Evolutionary conservation across 1,139 yeast genomes (phyloP), one percentile per base, ranked within the genome.

Genomic region (Yamadazyma kanchanaburiensis): DNA sequence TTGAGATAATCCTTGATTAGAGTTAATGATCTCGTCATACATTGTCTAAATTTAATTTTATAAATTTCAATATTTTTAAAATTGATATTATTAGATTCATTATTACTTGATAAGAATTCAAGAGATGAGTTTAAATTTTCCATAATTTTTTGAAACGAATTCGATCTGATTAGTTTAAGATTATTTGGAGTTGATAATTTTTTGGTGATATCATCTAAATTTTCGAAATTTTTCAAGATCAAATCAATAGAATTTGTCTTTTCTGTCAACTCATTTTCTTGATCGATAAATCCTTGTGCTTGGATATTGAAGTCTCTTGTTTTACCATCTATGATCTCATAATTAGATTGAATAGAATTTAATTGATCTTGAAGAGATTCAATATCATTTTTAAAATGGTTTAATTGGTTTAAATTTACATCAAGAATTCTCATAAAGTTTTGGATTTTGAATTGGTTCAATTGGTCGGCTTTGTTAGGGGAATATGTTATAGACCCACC

Each of bases 1-100:
- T 70, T 68, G 35, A 85, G 60, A 49, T 78, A 85, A 43, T 81
- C 84, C 40, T 81, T 74, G 14, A 87, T 74, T 40, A 91, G 63
- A 0, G 94, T 78, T 33, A 88, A 66, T 0, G 95, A 80, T 37
- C 96, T 71, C 1, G 94, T 80, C 74, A 88, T 70, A 48, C 96
- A 86, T 46, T 86, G 95, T 37, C 87, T 73, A 56, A 85, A 86
- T 37, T 91, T 70, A 42, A 80, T 75, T 26, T 72, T 72, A 53
- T 86, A 88, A 4, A 76, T 49, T 21, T 81, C 94, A 12, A 78
- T 65, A 36, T 88, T 95, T 48, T 73, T 78, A 46, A 82, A 82
- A 22, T 71, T 66, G 14, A 33, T 25, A 11, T 21, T 32, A 13
- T 27, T 30, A 12, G 31, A 24, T 6, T 32, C 28, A 2, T 70